Base-by-base conservation (phyloP, 192 early-diverging fungal genomes). In the Umbelopsis sp. region DNA sequence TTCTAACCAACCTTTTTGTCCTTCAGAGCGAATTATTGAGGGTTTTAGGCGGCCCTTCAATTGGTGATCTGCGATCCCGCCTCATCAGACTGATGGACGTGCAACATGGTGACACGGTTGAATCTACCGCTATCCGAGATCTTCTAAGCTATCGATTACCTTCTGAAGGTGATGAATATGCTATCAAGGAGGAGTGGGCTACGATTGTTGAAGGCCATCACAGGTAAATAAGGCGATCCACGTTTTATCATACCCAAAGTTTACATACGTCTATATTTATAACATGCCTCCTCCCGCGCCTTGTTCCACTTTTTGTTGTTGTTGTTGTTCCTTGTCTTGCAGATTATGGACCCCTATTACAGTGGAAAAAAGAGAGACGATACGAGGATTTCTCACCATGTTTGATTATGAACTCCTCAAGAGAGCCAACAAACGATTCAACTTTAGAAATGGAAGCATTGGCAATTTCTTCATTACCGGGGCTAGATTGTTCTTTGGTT, bases 381-480 rank as follows among this genome's bases (percentile, higher is more conserved):
- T 93, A 69, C 88, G 91, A 11, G 87, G 90, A 0, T 93, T 93
- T 73, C 75, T 93, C 32, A 84, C 83, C 47, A 81, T 87, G 43
- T 91, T 93, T 62, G 77, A 93, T 71, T 83, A 85, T 68, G 83
- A 90, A 74, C 82, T 90, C 34, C 76, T 91, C 44, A 88, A 86
- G 53, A 72, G 86, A 45, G 85, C 88, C 4, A 82, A 86, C 45
- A 85, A 86, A 66, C 71, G 77, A 20, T 93, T 92, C 73, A 88
- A 92, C 21, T 93, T 91, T 69, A 83, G 89, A 11, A 89, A 90
- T 36, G 92, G 90, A 20, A 85, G 84, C 21, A 90, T 93, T 65
- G 92, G 92, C 21, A 93, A 93, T 80, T 91, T 93, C 70, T 91
- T 93, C 70, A 72, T 93, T 45, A 92, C 90, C 6, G 92, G 92